phyloP scores from a whole-genome alignment of 768 basidiomycete species.

The Podaxis sp. region DNA sequence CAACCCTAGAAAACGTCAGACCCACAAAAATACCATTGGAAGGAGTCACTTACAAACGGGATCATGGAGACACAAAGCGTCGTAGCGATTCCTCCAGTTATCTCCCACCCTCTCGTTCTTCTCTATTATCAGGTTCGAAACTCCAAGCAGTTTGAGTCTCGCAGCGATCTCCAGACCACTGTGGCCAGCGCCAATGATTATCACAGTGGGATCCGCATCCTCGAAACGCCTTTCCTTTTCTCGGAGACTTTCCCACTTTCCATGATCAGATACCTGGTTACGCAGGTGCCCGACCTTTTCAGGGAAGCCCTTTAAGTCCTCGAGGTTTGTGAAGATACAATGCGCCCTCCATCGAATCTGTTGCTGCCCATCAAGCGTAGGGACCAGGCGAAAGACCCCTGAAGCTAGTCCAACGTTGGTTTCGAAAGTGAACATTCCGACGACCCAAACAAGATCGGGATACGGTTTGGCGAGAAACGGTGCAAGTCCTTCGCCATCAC shows the following conservation, averaged over 20 bases:
- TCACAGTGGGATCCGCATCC: constrained; percentile 46
- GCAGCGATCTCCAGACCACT: constrained; percentile 61
- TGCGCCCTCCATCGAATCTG: constrained; percentile 48
- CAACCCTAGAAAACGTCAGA: constrained; percentile 22
- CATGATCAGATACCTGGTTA: constrained; percentile 38
- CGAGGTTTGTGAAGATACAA: constrained; percentile 48
- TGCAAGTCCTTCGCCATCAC: background rate
- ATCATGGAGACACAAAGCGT: constrained; percentile 54
- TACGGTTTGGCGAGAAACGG: constrained; percentile 19
- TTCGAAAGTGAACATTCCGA: constrained; percentile 44
- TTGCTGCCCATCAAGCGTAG: constrained; percentile 16
- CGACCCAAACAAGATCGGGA: constrained; percentile 46
- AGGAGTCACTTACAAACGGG: constrained; percentile 38
- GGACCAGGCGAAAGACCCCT: constrained; percentile 47
- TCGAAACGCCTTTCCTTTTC: constrained; percentile 38
- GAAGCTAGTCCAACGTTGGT: constrained; percentile 38
- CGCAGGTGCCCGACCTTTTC: constrained; percentile 42
- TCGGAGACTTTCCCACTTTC: constrained; percentile 45
- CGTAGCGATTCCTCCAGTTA: constrained; percentile 62
- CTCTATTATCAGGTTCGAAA: constrained; percentile 57
- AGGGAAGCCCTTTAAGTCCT: constrained; percentile 41
- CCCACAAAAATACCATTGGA: constrained; percentile 16
- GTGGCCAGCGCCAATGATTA: constrained; percentile 61
- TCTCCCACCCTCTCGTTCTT: constrained; percentile 53
- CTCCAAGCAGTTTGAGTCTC: constrained; percentile 52